These are phyloP conservation scores for Excoecaria cochinchinensis DNA, from an alignment of 345 rosid genomes.

Conservation along the genomic window DNA sequence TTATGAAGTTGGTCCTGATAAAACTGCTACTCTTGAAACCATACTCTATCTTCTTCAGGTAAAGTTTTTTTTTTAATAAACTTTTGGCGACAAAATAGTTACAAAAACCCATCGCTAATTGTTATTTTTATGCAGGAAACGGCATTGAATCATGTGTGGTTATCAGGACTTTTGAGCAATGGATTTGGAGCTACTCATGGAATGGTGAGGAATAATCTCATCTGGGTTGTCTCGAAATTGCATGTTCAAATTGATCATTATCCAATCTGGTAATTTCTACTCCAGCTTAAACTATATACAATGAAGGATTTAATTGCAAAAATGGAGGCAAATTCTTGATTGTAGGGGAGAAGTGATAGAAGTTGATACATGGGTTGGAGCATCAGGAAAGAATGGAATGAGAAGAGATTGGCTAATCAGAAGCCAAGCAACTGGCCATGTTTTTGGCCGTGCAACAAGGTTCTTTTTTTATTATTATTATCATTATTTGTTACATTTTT, in stretches of 20 bases:
- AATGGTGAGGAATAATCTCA: conserved; percentile 65
- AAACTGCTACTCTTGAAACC: conserved; percentile 58
- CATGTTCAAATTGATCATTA: conserved; percentile 56
- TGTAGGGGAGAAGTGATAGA: conserved; percentile 69
- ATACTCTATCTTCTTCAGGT: conserved; percentile 68
- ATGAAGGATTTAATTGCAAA: too few relatives aligned
- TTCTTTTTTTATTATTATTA: not conserved
- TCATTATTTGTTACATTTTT: not conserved
- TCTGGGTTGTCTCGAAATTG: conserved; percentile 74
- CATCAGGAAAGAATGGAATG: conserved; percentile 75
- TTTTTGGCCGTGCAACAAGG: conserved; percentile 64
- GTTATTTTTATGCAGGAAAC: conserved; percentile 46
- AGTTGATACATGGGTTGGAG: conserved; percentile 72
- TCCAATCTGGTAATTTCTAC: conserved; percentile 49
- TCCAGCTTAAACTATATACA: too few relatives aligned
- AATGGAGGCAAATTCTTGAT: not conserved
- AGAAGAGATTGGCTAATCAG: conserved; percentile 64
- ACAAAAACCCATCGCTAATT: not conserved
- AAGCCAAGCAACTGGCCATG: conserved; percentile 59
- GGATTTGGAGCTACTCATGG: conserved; percentile 77
- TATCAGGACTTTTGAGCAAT: conserved; percentile 71
- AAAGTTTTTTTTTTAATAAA: not conserved
- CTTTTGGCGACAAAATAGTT: not conserved
- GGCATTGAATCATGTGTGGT: conserved; percentile 74
- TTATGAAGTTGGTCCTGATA: conserved; percentile 69